These are phyloP conservation scores for Candida incommunis DNA, from an alignment of 805 yeast genomes.

Conservation along the genomic window DNA sequence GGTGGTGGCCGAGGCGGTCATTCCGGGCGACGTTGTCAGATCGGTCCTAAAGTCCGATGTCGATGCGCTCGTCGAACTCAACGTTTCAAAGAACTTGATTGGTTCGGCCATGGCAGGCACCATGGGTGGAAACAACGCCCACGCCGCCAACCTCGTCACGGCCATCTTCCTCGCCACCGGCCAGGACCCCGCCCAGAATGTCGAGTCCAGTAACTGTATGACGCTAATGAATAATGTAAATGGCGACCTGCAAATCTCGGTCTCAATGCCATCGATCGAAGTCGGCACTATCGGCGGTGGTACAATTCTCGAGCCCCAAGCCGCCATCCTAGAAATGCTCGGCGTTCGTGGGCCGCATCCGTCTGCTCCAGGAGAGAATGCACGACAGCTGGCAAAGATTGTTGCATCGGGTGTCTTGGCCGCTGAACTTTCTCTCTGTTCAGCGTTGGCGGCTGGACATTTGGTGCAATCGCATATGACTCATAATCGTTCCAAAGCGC, in stretches of 20 bases:
- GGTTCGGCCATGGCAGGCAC: conserved; percentile 99
- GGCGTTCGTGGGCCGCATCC: conserved; percentile 96
- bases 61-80: conserved; percentile 80
- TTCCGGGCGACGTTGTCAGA: conserved; percentile 69
- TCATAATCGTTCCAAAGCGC: conserved; percentile 63
- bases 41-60: conserved; percentile 85
- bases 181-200: conserved; percentile 99
- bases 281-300: conserved; percentile 99
- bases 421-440: conserved; percentile 85
- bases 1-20: conserved; percentile 88
- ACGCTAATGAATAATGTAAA: conserved; percentile 75
- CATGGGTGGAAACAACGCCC: conserved; percentile 96
- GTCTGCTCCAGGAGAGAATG: conserved; percentile 84
- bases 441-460: conserved; percentile 98
- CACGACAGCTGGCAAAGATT: conserved; percentile 81
- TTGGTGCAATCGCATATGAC: conserved; percentile 95
- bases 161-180: conserved; percentile 93
- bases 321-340: conserved; percentile 84
- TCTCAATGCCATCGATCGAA: conserved; percentile 98
- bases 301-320: conserved; percentile 92
- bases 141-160: conserved; percentile 91
- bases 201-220: conserved; percentile 94
- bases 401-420: conserved; percentile 93
- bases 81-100: conserved; percentile 75
- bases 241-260: conserved; percentile 81